Evolutionary conservation across 768 basidiomycete genomes (phyloP).

Genomic region (Trametes cingulata): DNA sequence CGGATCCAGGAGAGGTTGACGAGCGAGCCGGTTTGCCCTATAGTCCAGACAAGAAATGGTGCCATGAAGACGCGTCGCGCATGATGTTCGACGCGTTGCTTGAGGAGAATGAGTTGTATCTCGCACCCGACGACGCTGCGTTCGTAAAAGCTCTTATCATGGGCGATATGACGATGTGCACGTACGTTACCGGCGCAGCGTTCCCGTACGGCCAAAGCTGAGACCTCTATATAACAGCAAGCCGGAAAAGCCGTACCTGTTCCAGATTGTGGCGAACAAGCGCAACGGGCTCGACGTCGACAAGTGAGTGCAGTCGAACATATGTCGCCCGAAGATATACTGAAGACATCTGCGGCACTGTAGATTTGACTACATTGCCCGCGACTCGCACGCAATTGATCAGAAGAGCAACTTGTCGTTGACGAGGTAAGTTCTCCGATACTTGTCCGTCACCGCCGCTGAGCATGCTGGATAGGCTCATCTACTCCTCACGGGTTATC

Average conservation of each 20-base stretch:
- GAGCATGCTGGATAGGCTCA: conserved; percentile 54
- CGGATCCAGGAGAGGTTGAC: background rate
- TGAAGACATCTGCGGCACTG: background rate
- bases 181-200: conserved; percentile 39
- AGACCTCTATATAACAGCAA: background rate
- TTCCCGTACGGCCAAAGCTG: background rate
- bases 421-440: conserved; percentile 37
- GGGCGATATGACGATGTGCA: conserved; percentile 54
- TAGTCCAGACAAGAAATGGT: conserved; percentile 58
- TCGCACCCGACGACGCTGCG: conserved; percentile 48
- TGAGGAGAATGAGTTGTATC: conserved; percentile 50
- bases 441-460: too few relatives aligned
- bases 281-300: conserved; percentile 85
- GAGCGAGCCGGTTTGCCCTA: background rate
- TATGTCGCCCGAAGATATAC: too few relatives aligned
- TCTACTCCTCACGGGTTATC: conserved; percentile 74
- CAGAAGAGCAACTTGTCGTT: conserved; percentile 54
- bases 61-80: conserved; percentile 77
- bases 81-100: conserved; percentile 80
- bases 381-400: conserved; percentile 74
- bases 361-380: conserved; percentile 81
- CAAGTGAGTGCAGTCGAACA: conserved; percentile 57
- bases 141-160: conserved; percentile 82
- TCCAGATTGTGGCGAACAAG: conserved; percentile 84
- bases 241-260: conserved; percentile 68